Percentiles rank a stretch among this genome's conserved stretches.
These are phyloP conservation scores for Talaromyces sp. DNA, from an alignment of 2,329 filamentous ascomycete species.

Conservation along the genomic window DNA sequence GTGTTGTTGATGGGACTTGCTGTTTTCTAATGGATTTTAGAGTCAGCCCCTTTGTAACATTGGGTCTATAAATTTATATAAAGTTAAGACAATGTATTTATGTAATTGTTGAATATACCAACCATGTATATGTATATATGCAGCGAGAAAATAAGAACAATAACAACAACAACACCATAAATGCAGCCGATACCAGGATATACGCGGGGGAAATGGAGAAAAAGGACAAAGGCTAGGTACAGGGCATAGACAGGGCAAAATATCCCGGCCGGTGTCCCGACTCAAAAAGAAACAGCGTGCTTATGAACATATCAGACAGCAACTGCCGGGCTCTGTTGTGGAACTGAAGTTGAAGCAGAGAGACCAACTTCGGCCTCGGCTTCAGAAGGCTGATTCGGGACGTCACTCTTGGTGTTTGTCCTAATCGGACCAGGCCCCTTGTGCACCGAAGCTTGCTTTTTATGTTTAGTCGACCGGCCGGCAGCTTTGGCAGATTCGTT, in stretches of 20 bases:
- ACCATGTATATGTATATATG: neutral
- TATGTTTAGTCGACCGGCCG: slow-evolving; percentile 5
- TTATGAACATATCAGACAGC: slow-evolving; percentile 4
- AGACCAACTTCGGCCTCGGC: slow-evolving; percentile 19
- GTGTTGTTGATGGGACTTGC: neutral
- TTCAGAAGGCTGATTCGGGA: slow-evolving; percentile 21
- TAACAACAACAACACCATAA: neutral
- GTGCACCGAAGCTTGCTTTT: slow-evolving; percentile 2
- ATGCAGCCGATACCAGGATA: neutral
- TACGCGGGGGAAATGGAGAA: neutral
- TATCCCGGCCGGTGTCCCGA: neutral
- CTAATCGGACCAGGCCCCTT: slow-evolving; percentile 29
- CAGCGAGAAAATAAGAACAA: neutral
- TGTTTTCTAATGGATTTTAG: neutral
- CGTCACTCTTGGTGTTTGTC: slow-evolving; percentile 18
- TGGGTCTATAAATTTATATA: neutral
- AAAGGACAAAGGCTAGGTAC: neutral
- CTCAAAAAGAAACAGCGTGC: neutral
- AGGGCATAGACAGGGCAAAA: neutral
- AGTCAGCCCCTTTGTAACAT: neutral
- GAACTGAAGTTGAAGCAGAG: slow-evolving; percentile 14
- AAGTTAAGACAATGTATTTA: neutral
- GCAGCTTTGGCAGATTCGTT: slow-evolving; percentile 32
- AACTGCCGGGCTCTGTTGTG: slow-evolving; percentile 9
- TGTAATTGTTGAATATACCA: neutral